Evolutionary conservation across 2,329 filamentous ascomycete genomes (phyloP), one percentile per base, ranked within the genome.

Genomic region (Thermothelomyces thermophilus): DNA sequence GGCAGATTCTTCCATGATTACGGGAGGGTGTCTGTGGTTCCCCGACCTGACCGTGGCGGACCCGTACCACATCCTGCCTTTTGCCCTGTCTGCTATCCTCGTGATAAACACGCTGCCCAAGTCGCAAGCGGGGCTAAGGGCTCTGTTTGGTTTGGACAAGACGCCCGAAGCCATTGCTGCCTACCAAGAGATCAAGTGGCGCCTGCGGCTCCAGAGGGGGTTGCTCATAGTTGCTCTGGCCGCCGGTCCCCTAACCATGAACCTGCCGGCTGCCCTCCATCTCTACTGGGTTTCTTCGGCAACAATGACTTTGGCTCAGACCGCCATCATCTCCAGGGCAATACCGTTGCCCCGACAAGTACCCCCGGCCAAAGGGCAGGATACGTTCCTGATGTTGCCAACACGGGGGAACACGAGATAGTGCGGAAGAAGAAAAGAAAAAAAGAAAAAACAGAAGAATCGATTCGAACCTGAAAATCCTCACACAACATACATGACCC

Each of bases 21-120:
- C 72, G 0, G 77, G 74, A 5, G 77, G 78, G 22, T 70, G 68
- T 35, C 65, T 80, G 14, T 81, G 78, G 77, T 79, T 81, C 57
- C 65, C 70, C 2, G 73, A 82, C 55, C 68, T 82, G 20, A 73
- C 72, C 6, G 71, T 61, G 26, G 64, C 73, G 28, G 79, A 82
- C 52, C 76, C 79, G 1, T 73, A 72, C 49, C 66, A 70, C 49
- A 62, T 72, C 24, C 68, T 81, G 0, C 76, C 79, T 3, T 48
- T 69, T 9, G 58, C 63, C 1, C 58, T 73, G 17, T 71, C 69
- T 0, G 64, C 58, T 5, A 53, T 67, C 16, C 55, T 73, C 13
- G 45, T 70, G 3, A 11, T 50, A 17, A 69, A 70, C 49, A 20
- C 68, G 3, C 19, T 70, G 16, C 70, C 70, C 0, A 57, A 50